Evolutionary conservation across 2,329 filamentous ascomycete species (phyloP).

Genomic region (Hymenoscyphus albidus): DNA sequence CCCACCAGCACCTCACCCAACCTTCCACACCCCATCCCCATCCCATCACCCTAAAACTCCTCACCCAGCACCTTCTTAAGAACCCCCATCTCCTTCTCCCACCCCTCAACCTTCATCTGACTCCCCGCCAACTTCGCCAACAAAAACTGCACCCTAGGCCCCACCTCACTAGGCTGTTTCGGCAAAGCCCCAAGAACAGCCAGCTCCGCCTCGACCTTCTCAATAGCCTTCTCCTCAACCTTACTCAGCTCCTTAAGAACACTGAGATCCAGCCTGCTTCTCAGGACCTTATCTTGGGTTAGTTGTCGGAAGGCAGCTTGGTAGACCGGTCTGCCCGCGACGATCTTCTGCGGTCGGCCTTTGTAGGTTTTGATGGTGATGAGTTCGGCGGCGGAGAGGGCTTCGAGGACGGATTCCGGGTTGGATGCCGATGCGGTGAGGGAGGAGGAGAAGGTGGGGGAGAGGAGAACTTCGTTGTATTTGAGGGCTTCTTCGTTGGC

Average conservation of each 20-base stretch:
- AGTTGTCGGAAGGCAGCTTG: slow-evolving; percentile 75
- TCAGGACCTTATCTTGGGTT: slow-evolving; percentile 66
- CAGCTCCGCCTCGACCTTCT: slow-evolving; percentile 76
- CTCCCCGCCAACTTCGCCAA: slow-evolving; percentile 68
- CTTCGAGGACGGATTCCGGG: slow-evolving; percentile 73
- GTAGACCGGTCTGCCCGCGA: slow-evolving; percentile 81
- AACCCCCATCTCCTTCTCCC: slow-evolving; percentile 66
- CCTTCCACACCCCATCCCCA: neutral
- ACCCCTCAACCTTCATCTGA: slow-evolving; percentile 69
- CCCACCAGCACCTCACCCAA: neutral
- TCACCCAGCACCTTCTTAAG: slow-evolving; percentile 67
- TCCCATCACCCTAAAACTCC: slow-evolving; percentile 37
- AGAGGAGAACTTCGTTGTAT: slow-evolving; percentile 82
- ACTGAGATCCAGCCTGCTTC: slow-evolving; percentile 68
- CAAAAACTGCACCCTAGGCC: slow-evolving; percentile 65
- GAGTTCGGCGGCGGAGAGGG: slow-evolving; percentile 79
- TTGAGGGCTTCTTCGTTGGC: slow-evolving; percentile 64
- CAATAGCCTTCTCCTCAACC: slow-evolving; percentile 69
- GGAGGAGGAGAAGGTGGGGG: slow-evolving; percentile 66
- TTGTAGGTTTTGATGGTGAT: slow-evolving; percentile 70
- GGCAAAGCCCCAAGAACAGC: slow-evolving; percentile 65
- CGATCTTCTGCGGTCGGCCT: slow-evolving; percentile 74
- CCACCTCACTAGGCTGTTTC: slow-evolving; percentile 65
- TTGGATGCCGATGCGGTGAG: slow-evolving; percentile 46
- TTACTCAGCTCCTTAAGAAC: slow-evolving; percentile 66